phyloP scores from a whole-genome alignment of 352 stramenopile species.

The Phytophthora cryptogea region DNA sequence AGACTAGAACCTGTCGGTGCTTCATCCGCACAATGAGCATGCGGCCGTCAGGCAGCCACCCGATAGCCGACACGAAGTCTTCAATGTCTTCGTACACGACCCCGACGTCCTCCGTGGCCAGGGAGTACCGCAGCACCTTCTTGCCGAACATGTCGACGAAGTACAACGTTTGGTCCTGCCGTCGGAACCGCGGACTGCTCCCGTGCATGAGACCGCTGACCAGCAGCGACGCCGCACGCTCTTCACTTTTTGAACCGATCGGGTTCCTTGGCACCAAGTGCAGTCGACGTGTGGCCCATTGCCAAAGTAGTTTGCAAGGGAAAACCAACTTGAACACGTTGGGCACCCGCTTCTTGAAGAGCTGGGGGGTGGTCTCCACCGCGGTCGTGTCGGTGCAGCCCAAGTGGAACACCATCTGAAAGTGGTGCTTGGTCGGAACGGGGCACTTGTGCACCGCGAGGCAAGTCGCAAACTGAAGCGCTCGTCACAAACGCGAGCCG shows the following conservation, averaged over 20 bases:
- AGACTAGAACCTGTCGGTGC: conserved; percentile 44
- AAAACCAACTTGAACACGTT: conserved; percentile 26
- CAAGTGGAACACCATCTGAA: conserved; percentile 11
- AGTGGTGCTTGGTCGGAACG: neutral
- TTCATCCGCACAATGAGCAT: conserved; percentile 41
- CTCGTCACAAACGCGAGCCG: conserved; percentile 8
- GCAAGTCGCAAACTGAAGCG: conserved; percentile 29
- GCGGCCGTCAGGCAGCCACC: conserved; percentile 60
- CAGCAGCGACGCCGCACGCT: conserved; percentile 42
- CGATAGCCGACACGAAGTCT: conserved; percentile 59
- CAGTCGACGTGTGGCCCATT: conserved; percentile 23
- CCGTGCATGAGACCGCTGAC: conserved; percentile 53
- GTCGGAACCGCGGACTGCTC: conserved; percentile 61
- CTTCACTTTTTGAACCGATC: conserved; percentile 4
- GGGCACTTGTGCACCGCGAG: conserved; percentile 1
- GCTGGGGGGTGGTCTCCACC: conserved; percentile 11
- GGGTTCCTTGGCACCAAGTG: conserved; percentile 12
- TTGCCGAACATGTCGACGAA: conserved; percentile 63
- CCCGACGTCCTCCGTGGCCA: conserved; percentile 35
- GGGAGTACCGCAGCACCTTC: conserved; percentile 55
- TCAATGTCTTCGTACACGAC: conserved; percentile 48
- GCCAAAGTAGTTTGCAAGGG: conserved; percentile 33
- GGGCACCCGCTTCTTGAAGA: conserved; percentile 34
- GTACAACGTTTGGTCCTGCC: conserved; percentile 60
- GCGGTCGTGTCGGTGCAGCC: neutral